A percentile compares a stretch with the other conserved stretches of the same genome.
phyloP scores from a whole-genome alignment of 1,139 yeast genomes.

The Debaryomyces robertsiae region DNA sequence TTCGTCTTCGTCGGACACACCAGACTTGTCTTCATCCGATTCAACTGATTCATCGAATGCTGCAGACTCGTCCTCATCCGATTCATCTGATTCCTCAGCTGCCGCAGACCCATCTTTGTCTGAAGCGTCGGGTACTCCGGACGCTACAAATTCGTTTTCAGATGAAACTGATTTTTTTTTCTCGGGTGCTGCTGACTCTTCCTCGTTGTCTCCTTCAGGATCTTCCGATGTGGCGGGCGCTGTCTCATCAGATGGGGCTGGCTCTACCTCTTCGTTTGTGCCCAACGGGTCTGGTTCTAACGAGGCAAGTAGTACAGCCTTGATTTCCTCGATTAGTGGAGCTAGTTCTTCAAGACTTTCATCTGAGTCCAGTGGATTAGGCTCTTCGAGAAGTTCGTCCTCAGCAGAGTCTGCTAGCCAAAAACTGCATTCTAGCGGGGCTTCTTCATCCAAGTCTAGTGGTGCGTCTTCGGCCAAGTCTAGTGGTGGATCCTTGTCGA shows the following conservation, averaged over 20 bases:
- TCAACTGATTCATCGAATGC: not conserved
- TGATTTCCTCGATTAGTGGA: not conserved
- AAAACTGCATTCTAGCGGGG: constrained; percentile 21
- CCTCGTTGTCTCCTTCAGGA: not conserved
- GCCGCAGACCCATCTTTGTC: not conserved
- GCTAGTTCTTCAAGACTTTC: not conserved
- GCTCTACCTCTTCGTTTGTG: constrained; percentile 2
- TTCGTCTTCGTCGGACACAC: not conserved
- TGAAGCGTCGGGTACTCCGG: not conserved
- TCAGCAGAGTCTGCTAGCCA: constrained; percentile 10
- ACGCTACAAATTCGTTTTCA: not conserved
- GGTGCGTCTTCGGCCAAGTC: constrained; percentile 10
- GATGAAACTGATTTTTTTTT: not conserved
- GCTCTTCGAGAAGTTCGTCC: constrained; percentile 14
- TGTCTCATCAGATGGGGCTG: not conserved
- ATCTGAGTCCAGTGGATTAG: not conserved
- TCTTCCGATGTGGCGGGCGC: not conserved
- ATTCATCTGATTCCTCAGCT: not conserved
- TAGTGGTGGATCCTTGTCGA: constrained; percentile 11
- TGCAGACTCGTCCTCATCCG: not conserved
- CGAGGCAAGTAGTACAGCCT: constrained; percentile 1
- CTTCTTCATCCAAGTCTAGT: constrained; percentile 12
- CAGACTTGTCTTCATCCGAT: not conserved
- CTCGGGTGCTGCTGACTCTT: not conserved
- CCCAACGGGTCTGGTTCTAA: constrained; percentile 1